Conservation (phyloP, 2,329 filamentous ascomycete species). For the Epichloe bromicola region DNA sequence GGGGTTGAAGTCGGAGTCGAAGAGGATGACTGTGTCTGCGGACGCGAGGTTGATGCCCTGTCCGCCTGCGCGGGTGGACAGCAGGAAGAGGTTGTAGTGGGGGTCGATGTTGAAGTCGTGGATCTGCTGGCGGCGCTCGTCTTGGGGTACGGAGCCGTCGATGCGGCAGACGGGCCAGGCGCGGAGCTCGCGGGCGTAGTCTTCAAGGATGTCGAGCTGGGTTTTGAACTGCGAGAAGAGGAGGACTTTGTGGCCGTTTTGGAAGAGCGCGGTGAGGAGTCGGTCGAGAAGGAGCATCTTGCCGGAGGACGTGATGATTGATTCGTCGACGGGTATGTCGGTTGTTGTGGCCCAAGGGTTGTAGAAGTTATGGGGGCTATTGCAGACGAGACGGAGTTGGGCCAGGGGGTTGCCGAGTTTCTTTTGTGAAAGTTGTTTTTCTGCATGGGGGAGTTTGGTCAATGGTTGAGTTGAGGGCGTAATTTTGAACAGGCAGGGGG, state of each 20-base stretch:
- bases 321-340: constrained; percentile 56
- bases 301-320: constrained; percentile 72
- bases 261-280: constrained; percentile 63
- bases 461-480: not conserved
- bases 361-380: constrained; percentile 93
- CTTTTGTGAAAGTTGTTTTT: constrained; percentile 78
- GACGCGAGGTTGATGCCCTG: constrained; percentile 90
- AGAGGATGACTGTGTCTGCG: constrained; percentile 86
- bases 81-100: constrained; percentile 62
- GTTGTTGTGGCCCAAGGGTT: constrained; percentile 64
- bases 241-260: constrained; percentile 72
- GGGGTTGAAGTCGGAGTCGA: constrained; percentile 84
- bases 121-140: constrained; percentile 57
- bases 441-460: constrained; percentile 21
- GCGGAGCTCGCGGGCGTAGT: constrained; percentile 67
- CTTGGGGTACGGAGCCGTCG: constrained; percentile 73
- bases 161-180: constrained; percentile 78
- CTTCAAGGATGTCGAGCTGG: constrained; percentile 79
- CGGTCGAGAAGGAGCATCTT: constrained; percentile 94
- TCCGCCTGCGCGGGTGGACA: constrained; percentile 83
- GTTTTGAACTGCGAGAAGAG: constrained; percentile 97
- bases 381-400: constrained; percentile 84
- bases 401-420: constrained; percentile 88
- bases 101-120: constrained; percentile 56
- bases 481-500: not conserved